Evolutionary conservation across 805 yeast genomes (phyloP).

Genomic region (Schizosaccharomyces cryophilus): DNA sequence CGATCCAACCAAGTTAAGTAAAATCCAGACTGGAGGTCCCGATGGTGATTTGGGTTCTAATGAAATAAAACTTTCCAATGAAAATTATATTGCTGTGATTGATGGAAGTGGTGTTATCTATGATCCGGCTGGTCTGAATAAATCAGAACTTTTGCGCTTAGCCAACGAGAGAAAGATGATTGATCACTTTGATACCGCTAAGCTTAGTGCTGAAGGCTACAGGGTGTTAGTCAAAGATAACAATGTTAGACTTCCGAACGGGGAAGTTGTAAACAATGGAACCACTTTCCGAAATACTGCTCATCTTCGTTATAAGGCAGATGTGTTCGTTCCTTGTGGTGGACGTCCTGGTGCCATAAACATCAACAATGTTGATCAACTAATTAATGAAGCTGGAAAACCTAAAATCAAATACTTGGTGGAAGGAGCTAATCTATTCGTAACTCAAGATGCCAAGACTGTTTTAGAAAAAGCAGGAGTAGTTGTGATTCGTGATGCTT

Average conservation of each 20-base stretch:
- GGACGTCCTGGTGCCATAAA: slow-evolving; percentile 95
- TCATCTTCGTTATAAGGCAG: slow-evolving; percentile 48
- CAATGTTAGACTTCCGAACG: slow-evolving; percentile 56
- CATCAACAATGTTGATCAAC: slow-evolving; percentile 47
- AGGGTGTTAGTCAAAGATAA: slow-evolving; percentile 65
- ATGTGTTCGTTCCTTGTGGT: slow-evolving; percentile 89
- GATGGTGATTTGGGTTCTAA: slow-evolving; percentile 95
- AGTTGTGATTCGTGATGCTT: slow-evolving; percentile 76
- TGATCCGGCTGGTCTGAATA: slow-evolving; percentile 75
- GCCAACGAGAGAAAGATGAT: slow-evolving; percentile 61
- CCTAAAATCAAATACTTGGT: slow-evolving; percentile 65
- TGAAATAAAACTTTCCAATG: slow-evolving; percentile 73
- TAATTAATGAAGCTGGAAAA: slow-evolving; percentile 49
- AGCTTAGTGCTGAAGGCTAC: slow-evolving; percentile 54
- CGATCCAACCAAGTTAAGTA: slow-evolving; percentile 32
- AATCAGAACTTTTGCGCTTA: slow-evolving; percentile 47
- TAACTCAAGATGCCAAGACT: slow-evolving; percentile 81
- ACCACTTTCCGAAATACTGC: slow-evolving; percentile 71
- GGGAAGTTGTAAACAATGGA: slow-evolving; percentile 54
- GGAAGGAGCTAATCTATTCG: slow-evolving; percentile 91
- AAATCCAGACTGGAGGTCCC: slow-evolving; percentile 96
- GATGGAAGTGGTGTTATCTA: slow-evolving; percentile 92
- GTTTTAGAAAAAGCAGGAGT: slow-evolving; percentile 70
- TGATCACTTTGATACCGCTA: slow-evolving; percentile 36
- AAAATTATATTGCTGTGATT: slow-evolving; percentile 63